Percentiles rank a stretch among this genome's conserved stretches.
These are phyloP conservation scores for Acanthamoeba lenticulata DNA, from an alignment of 208 protist species.

Conservation along the genomic window DNA sequence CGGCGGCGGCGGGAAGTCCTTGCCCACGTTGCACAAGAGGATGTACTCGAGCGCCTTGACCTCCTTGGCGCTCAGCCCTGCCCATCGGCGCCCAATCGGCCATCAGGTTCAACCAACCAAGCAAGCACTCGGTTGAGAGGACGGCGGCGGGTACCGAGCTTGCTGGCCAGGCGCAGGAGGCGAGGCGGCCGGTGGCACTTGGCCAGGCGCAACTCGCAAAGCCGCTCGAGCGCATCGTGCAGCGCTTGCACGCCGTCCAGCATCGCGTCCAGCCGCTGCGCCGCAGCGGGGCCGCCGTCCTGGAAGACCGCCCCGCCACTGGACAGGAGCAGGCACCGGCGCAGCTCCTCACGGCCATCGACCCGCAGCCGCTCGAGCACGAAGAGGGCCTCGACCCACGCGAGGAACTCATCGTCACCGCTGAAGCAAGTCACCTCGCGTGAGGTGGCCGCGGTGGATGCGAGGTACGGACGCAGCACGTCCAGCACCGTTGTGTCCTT, in stretches of 20 bases:
- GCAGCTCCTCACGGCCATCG: neutral
- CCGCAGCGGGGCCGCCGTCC: no score
- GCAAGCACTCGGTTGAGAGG: no score
- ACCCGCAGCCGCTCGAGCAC: neutral
- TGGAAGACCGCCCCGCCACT: no score
- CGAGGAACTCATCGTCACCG: neutral
- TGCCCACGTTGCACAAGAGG: neutral
- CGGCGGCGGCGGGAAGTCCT: neutral
- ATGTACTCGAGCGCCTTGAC: neutral
- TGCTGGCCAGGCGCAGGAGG: neutral
- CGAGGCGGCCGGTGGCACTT: neutral
- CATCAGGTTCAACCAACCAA: no score
- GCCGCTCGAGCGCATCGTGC: neutral
- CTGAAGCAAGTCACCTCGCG: neutral
- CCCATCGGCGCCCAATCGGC: no score
- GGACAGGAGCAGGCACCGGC: neutral
- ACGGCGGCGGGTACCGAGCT: neutral
- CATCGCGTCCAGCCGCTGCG: neutral
- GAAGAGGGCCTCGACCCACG: neutral
- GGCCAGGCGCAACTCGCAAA: neutral
- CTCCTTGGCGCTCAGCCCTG: neutral
- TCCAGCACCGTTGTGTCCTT: neutral
- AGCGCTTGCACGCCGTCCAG: neutral
- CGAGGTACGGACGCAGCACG: neutral
- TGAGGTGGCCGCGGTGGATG: no score